phyloP scores from a whole-genome alignment of 78 protist genomes.

The Isochrysis galbana region DNA sequence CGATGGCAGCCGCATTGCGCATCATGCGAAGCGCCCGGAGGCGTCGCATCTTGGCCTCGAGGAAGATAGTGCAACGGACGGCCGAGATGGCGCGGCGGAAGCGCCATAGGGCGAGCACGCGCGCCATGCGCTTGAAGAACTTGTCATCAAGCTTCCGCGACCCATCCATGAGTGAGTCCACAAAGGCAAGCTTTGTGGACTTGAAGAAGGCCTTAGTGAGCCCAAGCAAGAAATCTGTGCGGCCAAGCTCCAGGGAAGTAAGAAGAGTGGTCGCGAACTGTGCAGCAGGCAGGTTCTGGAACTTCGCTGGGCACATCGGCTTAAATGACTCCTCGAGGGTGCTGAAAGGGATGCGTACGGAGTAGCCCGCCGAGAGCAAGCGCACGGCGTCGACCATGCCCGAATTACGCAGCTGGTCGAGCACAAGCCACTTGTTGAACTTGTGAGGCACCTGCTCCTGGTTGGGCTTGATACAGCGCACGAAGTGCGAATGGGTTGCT shows the following conservation, averaged over 20 bases:
- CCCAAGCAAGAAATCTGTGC: background rate
- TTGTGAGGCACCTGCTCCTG: background rate
- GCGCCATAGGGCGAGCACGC: background rate
- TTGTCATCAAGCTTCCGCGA: background rate
- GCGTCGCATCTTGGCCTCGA: constrained; percentile 12
- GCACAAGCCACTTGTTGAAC: background rate
- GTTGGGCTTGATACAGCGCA: constrained; percentile 48
- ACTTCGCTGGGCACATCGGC: background rate
- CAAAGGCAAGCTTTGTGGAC: background rate
- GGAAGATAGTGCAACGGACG: background rate
- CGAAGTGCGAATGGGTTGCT: constrained; percentile 5
- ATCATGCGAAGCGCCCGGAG: background rate
- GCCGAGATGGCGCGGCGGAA: background rate
- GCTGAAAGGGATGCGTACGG: background rate
- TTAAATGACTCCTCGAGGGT: background rate
- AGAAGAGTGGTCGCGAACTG: background rate
- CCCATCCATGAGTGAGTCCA: background rate
- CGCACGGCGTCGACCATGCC: constrained; percentile 22
- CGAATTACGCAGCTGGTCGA: constrained; percentile 20
- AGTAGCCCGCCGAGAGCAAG: background rate
- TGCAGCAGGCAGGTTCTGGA: background rate
- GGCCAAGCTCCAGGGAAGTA: background rate
- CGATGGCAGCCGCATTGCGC: background rate
- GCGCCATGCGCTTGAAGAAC: background rate
- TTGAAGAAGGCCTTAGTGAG: background rate